phyloP scores from a whole-genome alignment of 805 yeast species.

The Candida broadrunensis region DNA sequence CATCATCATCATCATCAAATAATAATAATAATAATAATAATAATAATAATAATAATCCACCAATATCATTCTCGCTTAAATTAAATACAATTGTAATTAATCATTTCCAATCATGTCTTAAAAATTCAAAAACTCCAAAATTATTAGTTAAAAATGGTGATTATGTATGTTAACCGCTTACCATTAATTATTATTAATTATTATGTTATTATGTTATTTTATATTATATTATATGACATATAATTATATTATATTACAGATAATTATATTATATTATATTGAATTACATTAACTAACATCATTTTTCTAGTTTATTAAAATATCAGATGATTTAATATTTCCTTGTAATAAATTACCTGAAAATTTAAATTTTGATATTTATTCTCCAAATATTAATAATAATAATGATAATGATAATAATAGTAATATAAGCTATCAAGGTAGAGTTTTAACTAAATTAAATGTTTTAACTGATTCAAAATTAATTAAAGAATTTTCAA shows the following conservation, averaged over 20 bases:
- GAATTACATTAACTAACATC: too few species aligned
- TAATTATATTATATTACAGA: too few species aligned
- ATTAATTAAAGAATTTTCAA: slow-evolving; percentile 17
- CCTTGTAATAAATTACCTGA: slow-evolving; percentile 35
- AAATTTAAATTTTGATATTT: slow-evolving; percentile 33
- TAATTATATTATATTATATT: too few species aligned
- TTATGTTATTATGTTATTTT: too few species aligned
- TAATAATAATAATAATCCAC: too few species aligned
- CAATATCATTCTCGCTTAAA: slow-evolving; percentile 25
- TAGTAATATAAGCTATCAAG: slow-evolving; percentile 18
- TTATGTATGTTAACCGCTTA: slow-evolving; percentile 32
- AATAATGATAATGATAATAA: slow-evolving; percentile 8
- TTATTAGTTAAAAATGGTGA: slow-evolving; percentile 36
- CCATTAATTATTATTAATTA: too few species aligned
- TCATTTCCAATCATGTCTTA: slow-evolving; percentile 18
- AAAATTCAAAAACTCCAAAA: slow-evolving; percentile 19
- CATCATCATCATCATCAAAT: slow-evolving; percentile 4
- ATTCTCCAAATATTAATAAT: slow-evolving; percentile 12
- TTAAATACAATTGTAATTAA: slow-evolving; percentile 24
- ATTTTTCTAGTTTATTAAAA: slow-evolving; percentile 22
- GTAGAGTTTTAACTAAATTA: slow-evolving; percentile 28
- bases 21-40: too few species aligned
- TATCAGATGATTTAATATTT: slow-evolving; percentile 21
- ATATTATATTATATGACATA: too few species aligned
- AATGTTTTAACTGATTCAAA: slow-evolving; percentile 29